Evolutionary conservation across 805 yeast genomes (phyloP), one percentile per base, ranked within the genome.

Genomic region (Yamadazyma sp.): DNA sequence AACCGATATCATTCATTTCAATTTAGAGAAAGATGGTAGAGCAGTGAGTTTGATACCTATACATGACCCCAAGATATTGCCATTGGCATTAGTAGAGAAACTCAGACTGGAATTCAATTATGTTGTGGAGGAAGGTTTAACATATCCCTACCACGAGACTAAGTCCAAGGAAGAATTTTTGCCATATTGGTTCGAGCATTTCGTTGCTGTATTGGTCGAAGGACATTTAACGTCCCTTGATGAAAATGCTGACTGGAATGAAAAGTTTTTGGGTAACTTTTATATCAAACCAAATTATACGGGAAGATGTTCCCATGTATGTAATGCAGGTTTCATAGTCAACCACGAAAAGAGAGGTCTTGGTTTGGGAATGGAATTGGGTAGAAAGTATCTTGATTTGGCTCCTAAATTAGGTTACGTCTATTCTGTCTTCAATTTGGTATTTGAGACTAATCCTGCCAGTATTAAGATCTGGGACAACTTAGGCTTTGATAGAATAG

Each of bases 321-420:
- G 96, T 50, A 89, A 89, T 55, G 96, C 80, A 0, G 96, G 94
- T 0, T 89, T 89, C 52, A 54, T 87, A 8, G 95, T 89, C 5
- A 74, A 74, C 39, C 65, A 69, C 7, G 44, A 44, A 0, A 62
- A 63, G 17, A 70, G 97, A 42, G 93, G 94, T 0, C 56, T 69
- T 30, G 81, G 83, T 7, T 58, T 86, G 11, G 96, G 96, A 1
- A 69, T 62, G 23, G 71, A 71, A n/a, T 52, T 89, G 52, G 97
- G 94, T 4, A 62, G 62, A 37, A 61, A 72, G 27, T 89, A 85
- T 53, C 53, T 87, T 29, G 53, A 60, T 33, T 78, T 82, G 76
- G 96, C 93, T 0, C 89, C 94, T 0, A 50, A 69, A 32, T 60
- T 89, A 21, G 96, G 96, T 0, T 89, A 82, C 58, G 76, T 71